Percentiles rank a stretch among this genome's conserved stretches.
These are phyloP conservation scores for Polytolypa hystricis DNA, from an alignment of 2,329 filamentous ascomycete genomes.

Conservation along the genomic window DNA sequence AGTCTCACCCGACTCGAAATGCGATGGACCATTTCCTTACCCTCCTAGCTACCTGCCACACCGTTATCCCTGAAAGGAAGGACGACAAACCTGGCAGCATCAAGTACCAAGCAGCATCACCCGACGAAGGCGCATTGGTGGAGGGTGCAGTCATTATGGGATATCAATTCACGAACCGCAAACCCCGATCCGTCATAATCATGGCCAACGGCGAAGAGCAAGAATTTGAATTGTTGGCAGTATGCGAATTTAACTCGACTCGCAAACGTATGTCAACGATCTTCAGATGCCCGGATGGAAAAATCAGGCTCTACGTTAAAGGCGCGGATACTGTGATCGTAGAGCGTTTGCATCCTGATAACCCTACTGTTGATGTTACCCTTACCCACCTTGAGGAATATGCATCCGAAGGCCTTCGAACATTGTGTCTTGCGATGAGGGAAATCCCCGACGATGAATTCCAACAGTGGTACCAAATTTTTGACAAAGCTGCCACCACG, in stretches of 20 bases:
- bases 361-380: conserved; percentile 79
- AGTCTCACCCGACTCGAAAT: conserved; percentile 46
- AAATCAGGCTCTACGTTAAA: conserved; percentile 88
- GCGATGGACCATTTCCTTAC: conserved; percentile 75
- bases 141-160: conserved; percentile 78
- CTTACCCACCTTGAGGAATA: conserved; percentile 96
- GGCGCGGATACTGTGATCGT: conserved; percentile 96
- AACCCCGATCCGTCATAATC: conserved; percentile 79
- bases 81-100: conserved; percentile 69
- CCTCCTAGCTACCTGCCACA: conserved; percentile 83
- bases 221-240: conserved; percentile 83
- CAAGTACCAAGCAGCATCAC: conserved; percentile 96
- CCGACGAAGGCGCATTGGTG: conserved; percentile 92
- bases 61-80: conserved; percentile 83
- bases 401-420: conserved; percentile 87
- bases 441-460: conserved; percentile 86
- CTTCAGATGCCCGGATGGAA: conserved; percentile 91
- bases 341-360: conserved; percentile 73
- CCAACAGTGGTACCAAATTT: conserved; percentile 75
- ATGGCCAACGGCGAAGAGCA: conserved; percentile 58
- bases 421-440: conserved; percentile 86
- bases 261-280: conserved; percentile 97
- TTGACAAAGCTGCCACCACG: conserved; percentile 77
- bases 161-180: conserved; percentile 82
- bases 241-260: conserved; percentile 99